A percentile compares a stretch with the other conserved stretches of the same genome.
Evolutionary conservation across 148 eudicot species (phyloP).

Genomic region (Agrostemma githago): DNA sequence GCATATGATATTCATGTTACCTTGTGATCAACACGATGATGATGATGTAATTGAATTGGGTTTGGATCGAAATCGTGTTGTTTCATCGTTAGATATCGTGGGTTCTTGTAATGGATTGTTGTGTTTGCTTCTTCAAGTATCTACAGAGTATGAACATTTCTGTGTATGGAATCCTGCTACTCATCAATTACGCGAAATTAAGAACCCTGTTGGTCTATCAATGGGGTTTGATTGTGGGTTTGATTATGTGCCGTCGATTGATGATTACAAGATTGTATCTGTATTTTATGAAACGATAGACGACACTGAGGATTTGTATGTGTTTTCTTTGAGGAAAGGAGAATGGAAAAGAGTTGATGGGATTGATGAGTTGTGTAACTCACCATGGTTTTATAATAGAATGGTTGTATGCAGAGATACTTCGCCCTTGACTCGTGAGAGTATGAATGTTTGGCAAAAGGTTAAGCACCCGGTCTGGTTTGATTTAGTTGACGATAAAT

Average conservation of each 20-base stretch:
- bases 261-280: slow-evolving; percentile 22
- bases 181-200: not conserved
- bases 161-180: slow-evolving; percentile 2
- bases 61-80: not conserved
- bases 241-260: slow-evolving; percentile 14
- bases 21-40: not conserved
- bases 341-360: slow-evolving; percentile 15
- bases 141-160: not conserved
- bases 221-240: slow-evolving; percentile 15
- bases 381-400: not conserved
- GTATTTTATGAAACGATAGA: not conserved
- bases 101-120: slow-evolving; percentile 3
- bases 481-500: slow-evolving; percentile 15
- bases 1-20: not conserved
- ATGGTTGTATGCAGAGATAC: slow-evolving; percentile 12
- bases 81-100: not conserved
- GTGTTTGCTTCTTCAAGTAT: not conserved
- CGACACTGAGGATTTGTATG: not conserved
- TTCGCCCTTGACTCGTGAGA: too few species aligned
- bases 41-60: not conserved
- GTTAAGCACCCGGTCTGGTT: slow-evolving; percentile 9
- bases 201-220: not conserved
- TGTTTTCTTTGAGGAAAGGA: slow-evolving; percentile 11
- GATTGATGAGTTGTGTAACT: not conserved
- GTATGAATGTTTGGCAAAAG: not conserved